Evolutionary conservation across 192 early-diverging fungal species (phyloP).

Genomic region (Mycoemilia scoparia): DNA sequence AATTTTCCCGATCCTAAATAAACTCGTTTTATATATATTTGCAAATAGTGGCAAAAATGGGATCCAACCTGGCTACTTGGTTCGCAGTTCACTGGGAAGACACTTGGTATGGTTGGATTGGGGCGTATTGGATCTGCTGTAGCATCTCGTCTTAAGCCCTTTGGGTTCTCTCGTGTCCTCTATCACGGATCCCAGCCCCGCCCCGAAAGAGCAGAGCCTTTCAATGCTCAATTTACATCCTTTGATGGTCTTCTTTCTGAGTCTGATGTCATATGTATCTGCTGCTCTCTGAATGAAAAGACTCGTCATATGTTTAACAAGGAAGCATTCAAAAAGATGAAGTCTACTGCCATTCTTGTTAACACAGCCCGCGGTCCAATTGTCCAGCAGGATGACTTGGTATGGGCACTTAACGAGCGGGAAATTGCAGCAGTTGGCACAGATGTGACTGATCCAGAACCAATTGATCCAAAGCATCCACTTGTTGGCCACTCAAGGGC

Average conservation of each 20-base stretch:
- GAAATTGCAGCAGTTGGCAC: slow-evolving; percentile 52
- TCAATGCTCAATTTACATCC: slow-evolving; percentile 30
- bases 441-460: slow-evolving; percentile 79
- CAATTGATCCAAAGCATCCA: slow-evolving; percentile 40
- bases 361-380: slow-evolving; percentile 68
- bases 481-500: slow-evolving; percentile 40
- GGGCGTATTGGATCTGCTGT: slow-evolving; percentile 69
- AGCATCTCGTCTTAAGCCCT: slow-evolving; percentile 46
- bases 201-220: slow-evolving; percentile 13
- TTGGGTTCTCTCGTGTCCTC: slow-evolving; percentile 44
- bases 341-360: slow-evolving; percentile 44
- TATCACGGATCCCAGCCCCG: slow-evolving; percentile 42
- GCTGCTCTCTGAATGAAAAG: slow-evolving; percentile 50
- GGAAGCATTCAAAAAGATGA: slow-evolving; percentile 49
- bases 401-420: slow-evolving; percentile 38
- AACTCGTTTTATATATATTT: too few relatives aligned
- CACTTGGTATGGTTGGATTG: slow-evolving; percentile 67
- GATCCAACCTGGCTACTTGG: slow-evolving; percentile 42
- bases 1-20: too few relatives aligned
- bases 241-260: slow-evolving; percentile 39
- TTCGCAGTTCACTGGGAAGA: slow-evolving; percentile 53
- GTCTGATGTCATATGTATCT: slow-evolving; percentile 55
- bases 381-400: slow-evolving; percentile 54
- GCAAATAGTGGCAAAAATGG: too few relatives aligned
- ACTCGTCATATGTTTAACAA: slow-evolving; percentile 56